Evolutionary conservation across 1,284 basidiomycete genomes (phyloP).

Genomic region (Fomitopsis schrenkii): DNA sequence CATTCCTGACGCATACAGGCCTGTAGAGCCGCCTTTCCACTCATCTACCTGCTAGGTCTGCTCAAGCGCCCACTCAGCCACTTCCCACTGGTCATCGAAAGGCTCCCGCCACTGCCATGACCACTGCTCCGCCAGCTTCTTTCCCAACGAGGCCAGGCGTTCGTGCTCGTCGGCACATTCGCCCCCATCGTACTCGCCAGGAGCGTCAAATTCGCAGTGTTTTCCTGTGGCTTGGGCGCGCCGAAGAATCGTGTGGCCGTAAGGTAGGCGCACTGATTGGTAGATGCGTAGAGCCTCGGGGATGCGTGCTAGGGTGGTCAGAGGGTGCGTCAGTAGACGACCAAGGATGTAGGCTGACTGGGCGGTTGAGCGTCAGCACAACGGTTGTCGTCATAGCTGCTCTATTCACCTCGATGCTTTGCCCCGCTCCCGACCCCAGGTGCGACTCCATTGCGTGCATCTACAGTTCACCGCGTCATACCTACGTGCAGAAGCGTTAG

Average conservation of each 20-base stretch:
- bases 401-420: slow-evolving; percentile 31
- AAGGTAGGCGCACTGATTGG: slow-evolving; percentile 15
- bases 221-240: slow-evolving; percentile 11
- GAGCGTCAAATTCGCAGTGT: slow-evolving; percentile 4
- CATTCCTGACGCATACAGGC: no score
- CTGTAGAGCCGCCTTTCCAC: not conserved
- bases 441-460: slow-evolving; percentile 38
- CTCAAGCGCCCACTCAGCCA: slow-evolving; percentile 10
- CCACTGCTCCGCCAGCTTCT: slow-evolving; percentile 15
- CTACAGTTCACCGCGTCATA: slow-evolving; percentile 11
- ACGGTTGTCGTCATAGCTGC: not conserved
- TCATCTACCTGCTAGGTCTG: slow-evolving; percentile 1
- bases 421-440: slow-evolving; percentile 36
- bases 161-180: not conserved
- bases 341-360: slow-evolving; percentile 36
- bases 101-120: slow-evolving; percentile 20
- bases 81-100: slow-evolving; percentile 17
- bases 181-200: slow-evolving; percentile 14
- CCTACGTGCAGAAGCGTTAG: no score
- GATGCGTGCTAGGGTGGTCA: slow-evolving; percentile 8
- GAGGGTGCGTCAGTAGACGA: slow-evolving; percentile 24
- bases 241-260: slow-evolving; percentile 11
- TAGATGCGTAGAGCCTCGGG: slow-evolving; percentile 14
- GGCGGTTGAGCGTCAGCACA: not conserved
- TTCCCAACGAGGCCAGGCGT: slow-evolving; percentile 9